A percentile compares a stretch with the other conserved stretches of the same genome.
phyloP scores from a whole-genome alignment of 2,329 filamentous ascomycete species.

The Pyricularia pennisetigena region DNA sequence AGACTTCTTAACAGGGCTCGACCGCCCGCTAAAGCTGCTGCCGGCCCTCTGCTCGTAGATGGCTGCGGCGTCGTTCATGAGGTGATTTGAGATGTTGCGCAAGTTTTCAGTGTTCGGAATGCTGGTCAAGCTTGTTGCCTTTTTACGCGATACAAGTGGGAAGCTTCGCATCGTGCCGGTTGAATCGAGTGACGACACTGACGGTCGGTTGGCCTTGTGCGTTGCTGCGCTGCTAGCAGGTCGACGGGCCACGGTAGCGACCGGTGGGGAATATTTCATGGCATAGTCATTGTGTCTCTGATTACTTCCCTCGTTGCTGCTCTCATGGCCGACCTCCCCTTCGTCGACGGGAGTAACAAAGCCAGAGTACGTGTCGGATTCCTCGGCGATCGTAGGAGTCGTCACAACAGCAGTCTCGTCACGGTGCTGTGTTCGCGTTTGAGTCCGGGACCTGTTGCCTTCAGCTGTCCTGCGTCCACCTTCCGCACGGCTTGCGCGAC shows the following conservation, averaged over 20 bases:
- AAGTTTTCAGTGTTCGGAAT: slow-evolving; percentile 23
- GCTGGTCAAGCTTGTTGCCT: slow-evolving; percentile 6
- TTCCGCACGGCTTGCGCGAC: slow-evolving; percentile 25
- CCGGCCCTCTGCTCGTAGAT: slow-evolving; percentile 22
- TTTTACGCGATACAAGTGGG: slow-evolving; percentile 34
- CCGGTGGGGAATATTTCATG: slow-evolving; percentile 5
- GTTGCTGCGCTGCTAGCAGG: slow-evolving; percentile 30
- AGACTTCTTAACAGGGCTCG: background rate
- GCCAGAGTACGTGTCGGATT: background rate
- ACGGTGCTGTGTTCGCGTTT: background rate
- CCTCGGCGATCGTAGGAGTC: background rate
- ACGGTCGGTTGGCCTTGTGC: slow-evolving; percentile 37
- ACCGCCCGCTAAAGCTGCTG: slow-evolving; percentile 5
- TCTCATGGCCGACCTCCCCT: background rate
- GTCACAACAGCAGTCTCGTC: background rate
- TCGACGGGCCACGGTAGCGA: slow-evolving; percentile 27
- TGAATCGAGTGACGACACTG: slow-evolving; percentile 46
- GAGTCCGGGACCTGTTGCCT: background rate
- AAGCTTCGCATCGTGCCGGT: slow-evolving; percentile 52
- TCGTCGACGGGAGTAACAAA: background rate
- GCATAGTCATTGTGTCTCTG: background rate
- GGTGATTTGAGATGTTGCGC: slow-evolving; percentile 33
- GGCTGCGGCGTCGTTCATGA: slow-evolving; percentile 38
- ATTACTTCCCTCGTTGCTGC: background rate
- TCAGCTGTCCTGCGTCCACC: slow-evolving; percentile 2